Evolutionary conservation across 1,284 basidiomycete species (phyloP), one percentile per base, ranked within the genome.

Genomic region (Fomes fomentarius): DNA sequence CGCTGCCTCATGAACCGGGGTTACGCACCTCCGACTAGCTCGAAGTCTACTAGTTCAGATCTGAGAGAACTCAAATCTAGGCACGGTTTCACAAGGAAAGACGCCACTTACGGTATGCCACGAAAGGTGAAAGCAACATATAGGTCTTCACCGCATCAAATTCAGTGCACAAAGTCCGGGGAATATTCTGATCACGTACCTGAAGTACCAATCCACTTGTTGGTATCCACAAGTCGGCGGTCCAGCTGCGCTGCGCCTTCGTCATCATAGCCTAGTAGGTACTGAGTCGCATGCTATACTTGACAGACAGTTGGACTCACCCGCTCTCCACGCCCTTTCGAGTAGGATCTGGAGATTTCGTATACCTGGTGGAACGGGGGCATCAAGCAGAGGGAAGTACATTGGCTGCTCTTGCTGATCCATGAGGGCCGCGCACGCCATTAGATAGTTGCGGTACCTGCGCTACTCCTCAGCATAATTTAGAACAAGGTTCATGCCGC

Each of bases 391-490:
- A 1, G 78, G 70, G 54, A 78, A 79, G 66, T 93, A 93, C 53
- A 77, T 53, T 0, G 81, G 79, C 65, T 89, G 86, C 7, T 69
- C 54, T 49, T 70, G 67, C 66, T 93, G 91, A 40, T 78, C 77
- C 74, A 90, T 81, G 15, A 95, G 76, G 5, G 84, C 79, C 1
- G 89, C 77, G 59, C 93, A 92, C 4, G 80, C 76, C 89, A 96
- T 95, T 52, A 92, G 63, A 63, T 89, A 93, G 67, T 94, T 95
- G 28, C 93, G 86, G 67, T 95, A 94, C n/a, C 90, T 92, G 57
- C 12, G 28, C 2, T 1, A 11, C 14, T 26, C 6, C 35, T 45
- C 3, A 49, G 41, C 24, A 14, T 11, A 4, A 30, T 11, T n/a
- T 21, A 33, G 11, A 8, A 17, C 1, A 12, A 30, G 21, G 21